Conservation (phyloP, 2,329 filamentous ascomycete species). For the Ophiosphaerella herpotricha region DNA sequence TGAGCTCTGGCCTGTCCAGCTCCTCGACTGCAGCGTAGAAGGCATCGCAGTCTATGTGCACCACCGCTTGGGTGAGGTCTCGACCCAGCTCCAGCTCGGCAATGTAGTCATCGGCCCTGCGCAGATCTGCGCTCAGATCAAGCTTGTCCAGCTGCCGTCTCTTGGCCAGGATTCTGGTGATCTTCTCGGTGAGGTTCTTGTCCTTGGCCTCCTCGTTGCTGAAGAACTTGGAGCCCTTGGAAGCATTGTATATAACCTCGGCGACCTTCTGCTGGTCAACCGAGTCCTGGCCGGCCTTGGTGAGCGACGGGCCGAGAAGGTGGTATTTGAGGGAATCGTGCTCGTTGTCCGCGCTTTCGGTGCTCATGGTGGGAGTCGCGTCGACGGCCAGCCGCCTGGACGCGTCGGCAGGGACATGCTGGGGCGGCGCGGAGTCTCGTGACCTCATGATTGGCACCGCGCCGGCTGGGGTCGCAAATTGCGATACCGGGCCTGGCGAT, state of each 20-base stretch:
- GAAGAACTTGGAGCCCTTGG: conserved; percentile 96
- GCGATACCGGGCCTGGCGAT: conserved; percentile 8
- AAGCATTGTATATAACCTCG: conserved; percentile 95
- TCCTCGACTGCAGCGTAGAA: conserved; percentile 96
- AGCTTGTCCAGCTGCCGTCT: conserved; percentile 76
- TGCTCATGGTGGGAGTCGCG: conserved; percentile 19
- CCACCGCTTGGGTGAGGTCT: conserved; percentile 81
- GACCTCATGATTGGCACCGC: conserved; percentile 30
- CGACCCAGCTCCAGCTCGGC: conserved; percentile 76
- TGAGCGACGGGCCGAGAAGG: conserved; percentile 85
- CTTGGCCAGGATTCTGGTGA: conserved; percentile 74
- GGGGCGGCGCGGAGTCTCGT: conserved; percentile 3
- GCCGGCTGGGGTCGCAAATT: conserved; percentile 14
- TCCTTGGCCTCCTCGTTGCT: conserved; percentile 85
- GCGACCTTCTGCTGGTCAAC: conserved; percentile 96
- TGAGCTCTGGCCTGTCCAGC: conserved; percentile 75
- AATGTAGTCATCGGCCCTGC: conserved; percentile 80
- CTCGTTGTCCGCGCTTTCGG: conserved; percentile 26
- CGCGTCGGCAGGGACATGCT: conserved; percentile 22
- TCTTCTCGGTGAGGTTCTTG: conserved; percentile 81
- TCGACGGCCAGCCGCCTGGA: conserved; percentile 7
- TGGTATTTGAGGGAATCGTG: conserved; percentile 83
- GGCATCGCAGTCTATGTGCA: conserved; percentile 96
- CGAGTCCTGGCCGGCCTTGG: conserved; percentile 88
- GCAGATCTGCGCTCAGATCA: conserved; percentile 73